phyloP scores from a whole-genome alignment of 2,329 filamentous ascomycete genomes.

The Calycina marina region DNA sequence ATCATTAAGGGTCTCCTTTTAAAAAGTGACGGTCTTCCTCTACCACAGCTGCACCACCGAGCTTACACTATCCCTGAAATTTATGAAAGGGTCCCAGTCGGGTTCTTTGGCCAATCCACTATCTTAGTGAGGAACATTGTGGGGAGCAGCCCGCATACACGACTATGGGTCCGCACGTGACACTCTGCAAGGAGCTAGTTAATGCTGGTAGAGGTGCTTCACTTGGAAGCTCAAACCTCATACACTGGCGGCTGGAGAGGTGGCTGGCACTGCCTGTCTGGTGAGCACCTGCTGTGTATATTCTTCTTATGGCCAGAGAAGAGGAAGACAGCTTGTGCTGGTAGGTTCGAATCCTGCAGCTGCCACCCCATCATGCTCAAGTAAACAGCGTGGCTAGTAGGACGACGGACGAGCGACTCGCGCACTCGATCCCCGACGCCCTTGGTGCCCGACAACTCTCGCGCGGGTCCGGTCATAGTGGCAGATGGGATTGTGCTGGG shows the following conservation, averaged over 20 bases:
- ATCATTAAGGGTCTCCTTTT: background rate
- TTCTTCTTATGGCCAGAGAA: too few species aligned
- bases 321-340: too few species aligned
- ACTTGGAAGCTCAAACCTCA: constrained; percentile 3
- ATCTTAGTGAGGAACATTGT: background rate
- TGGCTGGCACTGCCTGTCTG: background rate
- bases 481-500: too few species aligned
- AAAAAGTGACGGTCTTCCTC: background rate
- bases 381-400: too few species aligned
- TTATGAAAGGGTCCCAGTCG: constrained; percentile 1
- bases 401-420: too few species aligned
- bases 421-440: too few species aligned
- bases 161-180: background rate
- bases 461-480: too few species aligned
- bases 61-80: background rate
- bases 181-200: background rate
- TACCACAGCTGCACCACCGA: constrained; percentile 1
- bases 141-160: background rate
- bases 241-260: constrained; percentile 13
- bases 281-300: too few species aligned
- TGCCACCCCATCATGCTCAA: too few species aligned
- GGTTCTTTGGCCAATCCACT: background rate
- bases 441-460: too few species aligned
- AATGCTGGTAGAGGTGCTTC: background rate
- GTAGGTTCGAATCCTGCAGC: too few species aligned